Evolutionary conservation across 192 early-diverging fungal species (phyloP), one percentile per base, ranked within the genome.

Genomic region (Rhizoclosmatium sp.): DNA sequence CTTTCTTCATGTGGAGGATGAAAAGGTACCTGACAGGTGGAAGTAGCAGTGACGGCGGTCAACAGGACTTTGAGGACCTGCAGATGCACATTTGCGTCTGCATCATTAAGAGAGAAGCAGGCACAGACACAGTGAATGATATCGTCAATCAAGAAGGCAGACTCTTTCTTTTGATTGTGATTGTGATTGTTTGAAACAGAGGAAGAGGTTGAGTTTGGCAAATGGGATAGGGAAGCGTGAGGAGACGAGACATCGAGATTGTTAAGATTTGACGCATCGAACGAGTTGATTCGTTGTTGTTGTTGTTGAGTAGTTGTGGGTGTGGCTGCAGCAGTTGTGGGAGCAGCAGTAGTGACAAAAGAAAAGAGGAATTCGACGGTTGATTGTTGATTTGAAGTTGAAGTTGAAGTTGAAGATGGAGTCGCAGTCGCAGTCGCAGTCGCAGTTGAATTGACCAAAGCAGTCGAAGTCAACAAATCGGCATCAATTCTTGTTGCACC

Each of bases 51-150:
- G 73, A 89, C 81, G 12, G 83, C 79, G 12, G 89, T 89, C 54
- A 89, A 65, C 47, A 90, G 75, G 48, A 89, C 83, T 65, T 91
- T 91, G 23, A 91, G 65, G 41, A 91, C 85, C 61, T 89, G 87
- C 69, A 91, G 81, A 19, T 91, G 90, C 1, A 91, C 80, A 4
- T 81, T 14, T 12, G 87, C 83, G 40, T 91, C 90, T n/a, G 75
- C 65, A 4, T 69, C n/a, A 19, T 40, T 7, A 23, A 10, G 19
- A 10, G 79, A 66, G 81, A 87, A 89, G 47, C 78, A 71, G 45
- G 85, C 81, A 78, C 85, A 82, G 64, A 85, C 81, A 41, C 77
- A 79, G 78, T 84, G 85, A 41, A 91, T 82, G 40, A 91, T 91
- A 44, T 91, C 90, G 79, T 91, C 90, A n/a, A 91, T 89, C 44